Base-by-base conservation (phyloP, 352 stramenopile genomes). In the Blastocystis hominis region DNA sequence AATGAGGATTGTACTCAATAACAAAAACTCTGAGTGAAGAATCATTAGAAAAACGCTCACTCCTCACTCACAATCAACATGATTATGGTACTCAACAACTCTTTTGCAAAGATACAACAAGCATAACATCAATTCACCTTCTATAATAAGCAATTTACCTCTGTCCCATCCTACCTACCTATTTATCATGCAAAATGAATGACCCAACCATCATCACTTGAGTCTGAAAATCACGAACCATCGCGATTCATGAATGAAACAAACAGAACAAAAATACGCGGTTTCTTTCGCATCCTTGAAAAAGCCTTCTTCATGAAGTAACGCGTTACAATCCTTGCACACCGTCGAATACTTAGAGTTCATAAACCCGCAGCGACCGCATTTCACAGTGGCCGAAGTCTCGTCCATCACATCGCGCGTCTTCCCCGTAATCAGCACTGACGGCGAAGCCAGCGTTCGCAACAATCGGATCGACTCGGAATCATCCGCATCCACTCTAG, bases 261-360 rank as follows among this genome's bases (percentile, higher is more conserved):
- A 7, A 56, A 38, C 56, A 66, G 15, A n/a, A 42, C 55, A 80
- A 54, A 63, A 80, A n/a, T 64, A 80, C 20, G 44, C 38, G 24
- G 36, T 0, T 42, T 62, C 70, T 38, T 80, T 80, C 70, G 53
- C 15, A 4, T 62, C 10, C 15, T 6, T 44, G 40, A 80, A 80
- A 9, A 80, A 40, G 4, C 20, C 70, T 36, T 50, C 38, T 64
- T 36, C 70, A 42, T 80, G 53, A 6, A 80, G 36, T 15, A 80
- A 24, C 13, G 70, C 50, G 44, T 80, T 80, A 40, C 70, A 80
- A n/a, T 80, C 70, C 30, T 80, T 80, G 42, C 70, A 80, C 15
- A 80, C 70, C 7, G 50, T 62, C 30, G 70, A 80, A 24, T 40
- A 42, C 20, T 80, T 80, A n/a, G 70, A 34, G 44, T 80, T 80